Evolutionary conservation across 176 grass and related monocot genomes (phyloP), one percentile per base, ranked within the genome.

Genomic region (Puya raimondii): DNA sequence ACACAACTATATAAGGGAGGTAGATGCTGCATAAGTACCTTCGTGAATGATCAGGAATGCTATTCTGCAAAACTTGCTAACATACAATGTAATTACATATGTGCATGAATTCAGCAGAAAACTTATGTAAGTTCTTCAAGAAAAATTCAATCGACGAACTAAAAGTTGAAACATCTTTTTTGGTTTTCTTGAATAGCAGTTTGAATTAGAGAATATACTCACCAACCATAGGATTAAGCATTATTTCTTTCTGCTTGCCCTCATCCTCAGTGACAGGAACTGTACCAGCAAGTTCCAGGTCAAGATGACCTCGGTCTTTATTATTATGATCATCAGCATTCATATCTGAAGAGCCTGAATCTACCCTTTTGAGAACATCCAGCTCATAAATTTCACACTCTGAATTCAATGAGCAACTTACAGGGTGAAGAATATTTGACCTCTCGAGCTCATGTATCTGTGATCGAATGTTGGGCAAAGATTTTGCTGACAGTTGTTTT

Each of bases 361-460:
- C 27, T 33, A 48, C 72, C 51, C 57, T 79, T 52, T 77, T 76
- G 51, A 73, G 67, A 64, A 69, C 71, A 23, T 76, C 78, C 50
- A 87, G 54, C 57, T 54, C 70, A 67, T 63, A 81, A 58, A 78
- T 78, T 73, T 73, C 86, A 87, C 48, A 10, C 69, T 52, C 64
- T 50, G 18, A 72, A 72, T 71, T 53, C 63, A 90, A 49, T 57
- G 89, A 97, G 64, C 77, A 69, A 78, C 84, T 97, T 88, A 85
- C 72, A 64, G 83, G 70, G 23, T 64, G 79, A 79, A 76, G 76
- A 76, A 42, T 70, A 81, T 81, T 68, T 57, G 82, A 82, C 50
- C 70, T 77, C 78, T 89, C 83, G 68, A 89, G 84, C 74, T 95
- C 91, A 68, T 83, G 49, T 85, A 82, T 85, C 63, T 87, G 72